Percentiles rank a stretch among this genome's conserved stretches.
Conservation (phyloP, 805 yeast genomes). For the Helenozyma baotianmanensis region DNA sequence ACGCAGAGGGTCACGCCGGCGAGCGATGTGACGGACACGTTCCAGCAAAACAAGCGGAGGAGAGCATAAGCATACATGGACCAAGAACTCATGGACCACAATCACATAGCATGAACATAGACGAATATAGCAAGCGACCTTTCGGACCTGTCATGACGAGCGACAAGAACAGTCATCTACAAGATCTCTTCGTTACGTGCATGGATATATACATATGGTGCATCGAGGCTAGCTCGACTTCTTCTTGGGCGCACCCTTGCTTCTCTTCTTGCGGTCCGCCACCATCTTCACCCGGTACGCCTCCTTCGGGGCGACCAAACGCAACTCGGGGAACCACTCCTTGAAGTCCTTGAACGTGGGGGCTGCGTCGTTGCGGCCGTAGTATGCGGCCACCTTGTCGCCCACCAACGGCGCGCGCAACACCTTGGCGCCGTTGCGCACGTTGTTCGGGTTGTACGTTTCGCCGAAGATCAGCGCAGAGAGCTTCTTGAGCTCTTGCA, state of each 20-base stretch:
- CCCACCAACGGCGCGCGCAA: slow-evolving; percentile 68
- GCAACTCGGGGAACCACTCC: slow-evolving; percentile 45
- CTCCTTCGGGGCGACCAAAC: slow-evolving; percentile 64
- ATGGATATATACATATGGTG: slow-evolving; percentile 5
- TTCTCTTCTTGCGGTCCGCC: slow-evolving; percentile 69
- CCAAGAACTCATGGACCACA: too few relatives aligned
- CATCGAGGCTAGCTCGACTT: slow-evolving; percentile 24
- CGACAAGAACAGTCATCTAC: too few relatives aligned
- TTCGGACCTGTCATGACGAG: too few relatives aligned
- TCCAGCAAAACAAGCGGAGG: slow-evolving; percentile 9
- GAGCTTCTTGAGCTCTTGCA: slow-evolving; percentile 53
- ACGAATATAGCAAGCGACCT: too few relatives aligned
- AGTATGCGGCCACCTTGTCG: slow-evolving; percentile 62
- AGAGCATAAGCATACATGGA: too few relatives aligned
- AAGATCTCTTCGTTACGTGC: too few relatives aligned
- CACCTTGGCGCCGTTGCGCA: slow-evolving; percentile 70
- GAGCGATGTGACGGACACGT: slow-evolving; percentile 10
- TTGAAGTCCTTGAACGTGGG: slow-evolving; percentile 60
- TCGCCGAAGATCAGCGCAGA: slow-evolving; percentile 67
- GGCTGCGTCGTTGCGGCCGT: slow-evolving; percentile 64
- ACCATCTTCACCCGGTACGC: slow-evolving; percentile 64
- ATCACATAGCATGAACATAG: too few relatives aligned
- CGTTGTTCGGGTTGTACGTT: slow-evolving; percentile 59
- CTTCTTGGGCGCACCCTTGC: slow-evolving; percentile 85
- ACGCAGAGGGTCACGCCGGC: neutral